These are phyloP conservation scores for Rutstroemia sydowiana DNA, from an alignment of 2,329 filamentous ascomycete genomes.

Conservation along the genomic window DNA sequence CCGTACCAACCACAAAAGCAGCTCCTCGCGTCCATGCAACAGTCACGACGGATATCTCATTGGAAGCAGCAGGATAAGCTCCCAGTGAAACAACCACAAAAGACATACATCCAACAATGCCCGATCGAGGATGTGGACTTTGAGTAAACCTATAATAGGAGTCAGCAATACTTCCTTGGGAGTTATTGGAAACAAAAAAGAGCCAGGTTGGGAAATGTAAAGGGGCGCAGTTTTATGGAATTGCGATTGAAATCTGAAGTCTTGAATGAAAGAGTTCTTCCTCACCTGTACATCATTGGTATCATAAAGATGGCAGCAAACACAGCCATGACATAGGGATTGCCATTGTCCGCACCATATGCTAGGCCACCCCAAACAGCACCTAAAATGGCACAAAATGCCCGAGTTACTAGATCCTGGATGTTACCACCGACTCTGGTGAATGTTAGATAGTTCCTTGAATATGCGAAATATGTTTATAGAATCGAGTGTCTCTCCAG, in stretches of 20 bases:
- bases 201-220: too few species aligned
- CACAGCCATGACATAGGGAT: slow-evolving; percentile 46
- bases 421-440: slow-evolving; percentile 47
- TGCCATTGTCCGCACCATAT: slow-evolving; percentile 43
- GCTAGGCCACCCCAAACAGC: slow-evolving; percentile 48
- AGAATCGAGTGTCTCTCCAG: too few species aligned
- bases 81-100: slow-evolving; percentile 48
- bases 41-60: slow-evolving; percentile 31
- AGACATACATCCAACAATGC: slow-evolving; percentile 49
- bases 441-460: not conserved
- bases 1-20: slow-evolving; percentile 46
- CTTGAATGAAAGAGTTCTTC: too few species aligned
- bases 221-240: too few species aligned
- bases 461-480: too few species aligned
- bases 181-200: too few species aligned
- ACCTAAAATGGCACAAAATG: slow-evolving; percentile 42
- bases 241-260: too few species aligned
- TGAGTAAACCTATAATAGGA: slow-evolving; percentile 47
- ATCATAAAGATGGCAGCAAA: slow-evolving; percentile 51
- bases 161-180: too few species aligned
- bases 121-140: slow-evolving; percentile 49
- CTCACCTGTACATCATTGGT: slow-evolving; percentile 56
- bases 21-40: slow-evolving; percentile 42
- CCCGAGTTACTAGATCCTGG: slow-evolving; percentile 48
- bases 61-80: slow-evolving; percentile 24